phyloP scores from a whole-genome alignment of 441 rosid genomes.

The Manihot esculenta region DNA sequence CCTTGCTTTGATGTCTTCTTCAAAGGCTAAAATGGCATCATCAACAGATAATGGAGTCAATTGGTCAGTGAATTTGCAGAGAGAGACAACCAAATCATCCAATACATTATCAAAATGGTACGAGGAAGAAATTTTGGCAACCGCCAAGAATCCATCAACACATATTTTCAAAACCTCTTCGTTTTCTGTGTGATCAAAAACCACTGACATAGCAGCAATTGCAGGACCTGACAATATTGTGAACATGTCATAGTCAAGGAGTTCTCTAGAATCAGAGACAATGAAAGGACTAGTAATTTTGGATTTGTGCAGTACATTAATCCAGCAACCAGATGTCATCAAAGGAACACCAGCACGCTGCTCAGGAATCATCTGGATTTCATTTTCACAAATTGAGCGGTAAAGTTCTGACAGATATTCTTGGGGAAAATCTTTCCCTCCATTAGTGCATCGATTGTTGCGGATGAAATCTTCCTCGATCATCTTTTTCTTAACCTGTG shows the following conservation, averaged over 20 bases:
- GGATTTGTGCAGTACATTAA: constrained; percentile 88
- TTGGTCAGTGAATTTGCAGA: constrained; percentile 83
- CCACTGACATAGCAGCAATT: constrained; percentile 95
- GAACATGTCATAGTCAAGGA: constrained; percentile 93
- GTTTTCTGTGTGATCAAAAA: constrained; percentile 94
- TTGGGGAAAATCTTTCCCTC: constrained; percentile 87
- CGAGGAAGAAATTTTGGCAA: constrained; percentile 88
- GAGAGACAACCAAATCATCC: constrained; percentile 91
- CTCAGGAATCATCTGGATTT: constrained; percentile 88
- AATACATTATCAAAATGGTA: constrained; percentile 82
- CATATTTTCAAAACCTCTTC: constrained; percentile 90
- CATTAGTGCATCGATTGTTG: constrained; percentile 84
- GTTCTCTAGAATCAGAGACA: constrained; percentile 62
- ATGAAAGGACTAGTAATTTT: constrained; percentile 78
- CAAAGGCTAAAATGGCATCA: constrained; percentile 80
- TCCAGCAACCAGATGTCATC: constrained; percentile 98
- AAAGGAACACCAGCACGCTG: constrained; percentile 85
- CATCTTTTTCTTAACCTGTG: constrained; percentile 95
- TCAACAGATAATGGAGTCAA: constrained; percentile 68
- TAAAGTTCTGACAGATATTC: constrained; percentile 82
- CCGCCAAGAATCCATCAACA: constrained; percentile 84
- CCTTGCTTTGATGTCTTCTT: constrained; percentile 83
- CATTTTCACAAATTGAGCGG: constrained; percentile 83
- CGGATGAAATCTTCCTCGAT: constrained; percentile 92
- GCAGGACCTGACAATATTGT: constrained; percentile 94